Base-by-base conservation (phyloP, 208 protist species). In the Angomonas deanei region DNA sequence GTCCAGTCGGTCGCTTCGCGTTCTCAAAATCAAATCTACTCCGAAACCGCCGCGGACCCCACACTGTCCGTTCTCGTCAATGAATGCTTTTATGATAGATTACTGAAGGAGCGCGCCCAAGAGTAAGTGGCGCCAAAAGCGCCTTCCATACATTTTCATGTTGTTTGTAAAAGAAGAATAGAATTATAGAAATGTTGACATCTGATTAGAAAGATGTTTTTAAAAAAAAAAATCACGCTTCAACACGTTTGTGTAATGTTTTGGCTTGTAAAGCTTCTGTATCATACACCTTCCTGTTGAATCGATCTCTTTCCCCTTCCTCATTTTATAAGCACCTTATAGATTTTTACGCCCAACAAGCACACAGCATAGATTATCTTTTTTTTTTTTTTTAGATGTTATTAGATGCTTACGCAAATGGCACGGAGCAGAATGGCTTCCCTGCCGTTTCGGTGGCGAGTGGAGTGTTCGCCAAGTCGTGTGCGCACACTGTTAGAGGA, bases 81-180 rank as follows among this genome's bases (percentile, higher is more conserved):
- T 57, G 72, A 81, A 50, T 82, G 85, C 38, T 82, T 94, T 31
- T 89, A 88, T 53, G 87, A 94, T 72, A 79, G 87, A 2, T 68
- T 78, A 24, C 58, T 39, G 28, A 94, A 91, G 69, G 81, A 83
- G 63, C 61, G 42, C 17, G 19, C 19, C 21, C 54, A 48, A 47
- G 53, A 58, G 64, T 54, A 21, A 31, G 47, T 23, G 57, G 24
- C 34, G 21, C 0, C 31, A 48, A 47, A 27, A 19, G 11, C 21
- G n/a, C 13, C 13, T 10, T 27, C 11, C 47, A 59, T 59, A 39
- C 38, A 24, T 24, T 52, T 33, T 59, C 26, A 21, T 42, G 24
- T 47, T 23, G 19, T 65, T 48, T 42, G 8, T 42, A n/a, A n/a
- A 42, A 42, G 8, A 42, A 42, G 34, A 42, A 42, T 42, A 42